Evolutionary conservation across 257 asterid species (phyloP), one percentile per base, ranked within the genome.

Genomic region (Fraxinus americana): DNA sequence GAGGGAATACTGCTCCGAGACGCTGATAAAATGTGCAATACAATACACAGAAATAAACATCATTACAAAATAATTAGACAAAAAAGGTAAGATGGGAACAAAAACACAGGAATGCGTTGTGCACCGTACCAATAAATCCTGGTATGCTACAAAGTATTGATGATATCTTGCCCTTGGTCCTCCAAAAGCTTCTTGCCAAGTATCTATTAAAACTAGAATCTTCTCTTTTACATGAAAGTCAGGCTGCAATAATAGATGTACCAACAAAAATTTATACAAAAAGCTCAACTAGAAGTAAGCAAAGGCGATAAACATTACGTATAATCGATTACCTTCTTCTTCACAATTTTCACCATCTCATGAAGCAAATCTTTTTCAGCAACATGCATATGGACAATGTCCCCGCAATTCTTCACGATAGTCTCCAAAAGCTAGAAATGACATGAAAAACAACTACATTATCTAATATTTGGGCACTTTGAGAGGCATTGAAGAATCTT

Each of bases 111-210:
- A 77, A 70, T 50, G 67, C 70, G 30, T 54, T 68, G 36, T 0
- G 80, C 72, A 75, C 48, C 43, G 86, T 85, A 93, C 99, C 94
- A 96, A 77, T 80, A 96, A 87, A 85, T 93, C 99, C 90, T 93
- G 98, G 89, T 96, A 96, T 73, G 99, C 99, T 1, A 82, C 92
- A 88, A 84, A 92, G 82, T 85, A 96, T 80, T 95, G 99, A 65
- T 97, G 96, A 83, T 93, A 92, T 86, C 93, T 90, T 63, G 92
- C 96, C 87, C 96, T 88, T 79, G 97, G 83, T 83, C 98, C 99
- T 82, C 99, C 98, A 91, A 96, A 92, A 75, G 98, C 98, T 89
- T 96, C 99, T 93, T 96, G 99, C 99, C 99, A 96, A 34, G 99
- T 96, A 87, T 96, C 99, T 69, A 96, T 90, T 77, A 96, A 91